Percentiles rank a stretch among this genome's conserved stretches.
Evolutionary conservation across 1,139 yeast species (phyloP).

Genomic region (Sugiyamaella pinicola): DNA sequence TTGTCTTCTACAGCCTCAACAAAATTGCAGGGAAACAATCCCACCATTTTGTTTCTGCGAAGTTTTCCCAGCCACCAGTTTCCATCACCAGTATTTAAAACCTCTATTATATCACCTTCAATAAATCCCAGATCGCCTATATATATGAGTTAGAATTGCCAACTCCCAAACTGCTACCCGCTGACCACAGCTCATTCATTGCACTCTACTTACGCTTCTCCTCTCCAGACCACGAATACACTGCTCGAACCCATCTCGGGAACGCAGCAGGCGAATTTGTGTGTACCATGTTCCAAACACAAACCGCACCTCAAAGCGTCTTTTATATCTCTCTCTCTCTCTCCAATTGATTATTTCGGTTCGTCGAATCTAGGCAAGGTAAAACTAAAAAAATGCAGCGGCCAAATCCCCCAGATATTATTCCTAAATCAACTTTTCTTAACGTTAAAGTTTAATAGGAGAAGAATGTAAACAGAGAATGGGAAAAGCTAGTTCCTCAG

Average conservation of each 20-base stretch:
- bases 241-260: conserved; percentile 77
- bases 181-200: too few species aligned
- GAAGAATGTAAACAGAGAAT: conserved; percentile 12
- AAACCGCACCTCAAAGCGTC: too few species aligned
- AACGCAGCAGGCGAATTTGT: conserved; percentile 19
- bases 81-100: conserved; percentile 77
- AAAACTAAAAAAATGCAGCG: not conserved
- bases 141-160: not conserved
- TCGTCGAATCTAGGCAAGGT: not conserved
- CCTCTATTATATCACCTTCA: conserved; percentile 90
- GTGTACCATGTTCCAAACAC: too few species aligned
- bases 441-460: conserved; percentile 8
- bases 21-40: conserved; percentile 84
- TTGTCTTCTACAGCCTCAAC: conserved; percentile 53
- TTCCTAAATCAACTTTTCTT: not conserved
- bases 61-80: conserved; percentile 91
- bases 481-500: not conserved
- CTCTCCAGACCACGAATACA: conserved; percentile 90
- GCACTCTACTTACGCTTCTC: conserved; percentile 51
- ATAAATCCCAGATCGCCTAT: conserved; percentile 83
- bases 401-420: not conserved
- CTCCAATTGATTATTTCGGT: not conserved
- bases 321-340: too few species aligned
- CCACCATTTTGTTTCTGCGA: conserved; percentile 77
- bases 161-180: not conserved